Evolutionary conservation across 371 early-diverging fungal genomes (phyloP).

Genomic region (Rhizopus microsporus): DNA sequence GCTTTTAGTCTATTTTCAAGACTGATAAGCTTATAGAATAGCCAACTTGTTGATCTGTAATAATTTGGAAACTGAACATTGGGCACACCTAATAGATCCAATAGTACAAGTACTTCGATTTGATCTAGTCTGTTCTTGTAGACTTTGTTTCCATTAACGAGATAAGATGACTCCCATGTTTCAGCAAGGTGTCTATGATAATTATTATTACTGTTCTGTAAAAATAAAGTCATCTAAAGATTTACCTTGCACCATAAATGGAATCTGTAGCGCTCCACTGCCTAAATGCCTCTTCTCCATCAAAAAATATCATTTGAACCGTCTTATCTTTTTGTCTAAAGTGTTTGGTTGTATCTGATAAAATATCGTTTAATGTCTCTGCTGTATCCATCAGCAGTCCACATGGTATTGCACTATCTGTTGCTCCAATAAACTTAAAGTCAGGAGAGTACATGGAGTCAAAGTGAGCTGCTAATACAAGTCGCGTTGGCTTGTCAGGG

Average conservation of each 20-base stretch:
- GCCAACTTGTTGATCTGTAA: conserved; percentile 61
- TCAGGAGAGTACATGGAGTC: conserved; percentile 81
- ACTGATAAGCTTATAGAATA: conserved; percentile 53
- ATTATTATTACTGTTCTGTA: not conserved
- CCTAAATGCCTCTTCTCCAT: conserved; percentile 94
- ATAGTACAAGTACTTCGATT: conserved; percentile 85
- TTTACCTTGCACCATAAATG: conserved; percentile 87
- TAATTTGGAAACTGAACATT: conserved; percentile 57
- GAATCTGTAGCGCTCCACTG: conserved; percentile 83
- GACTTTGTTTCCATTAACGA: conserved; percentile 22
- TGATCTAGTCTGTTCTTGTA: conserved; percentile 49
- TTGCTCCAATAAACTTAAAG: conserved; percentile 77
- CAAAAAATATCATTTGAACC: conserved; percentile 92
- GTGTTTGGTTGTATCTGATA: conserved; percentile 11
- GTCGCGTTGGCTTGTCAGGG: conserved; percentile 63
- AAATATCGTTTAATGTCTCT: conserved; percentile 29
- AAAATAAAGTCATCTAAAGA: conserved; percentile 3
- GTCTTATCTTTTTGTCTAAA: conserved; percentile 51
- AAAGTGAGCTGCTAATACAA: conserved; percentile 92
- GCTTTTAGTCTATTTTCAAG: conserved; percentile 49
- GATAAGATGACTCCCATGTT: conserved; percentile 39
- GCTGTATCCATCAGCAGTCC: conserved; percentile 90
- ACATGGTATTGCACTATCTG: conserved; percentile 84
- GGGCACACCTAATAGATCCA: conserved; percentile 83
- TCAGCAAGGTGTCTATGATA: conserved; percentile 50